Conservation (phyloP, 1,284 basidiomycete genomes). For the Tausonia pullulans region DNA sequence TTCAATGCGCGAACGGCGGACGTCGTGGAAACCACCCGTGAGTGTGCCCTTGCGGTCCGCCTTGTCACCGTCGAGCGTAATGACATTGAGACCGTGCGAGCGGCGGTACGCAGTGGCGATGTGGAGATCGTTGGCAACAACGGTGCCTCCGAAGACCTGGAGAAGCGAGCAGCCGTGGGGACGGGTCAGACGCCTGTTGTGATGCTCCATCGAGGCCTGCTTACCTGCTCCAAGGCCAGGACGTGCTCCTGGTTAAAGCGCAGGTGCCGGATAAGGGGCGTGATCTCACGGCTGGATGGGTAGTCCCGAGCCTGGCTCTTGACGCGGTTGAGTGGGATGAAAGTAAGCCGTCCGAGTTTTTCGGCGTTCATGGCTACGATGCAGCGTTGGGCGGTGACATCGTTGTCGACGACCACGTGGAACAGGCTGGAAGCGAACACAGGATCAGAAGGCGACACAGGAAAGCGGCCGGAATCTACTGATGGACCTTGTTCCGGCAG, state of each 20-base stretch:
- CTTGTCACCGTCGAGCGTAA: conserved; percentile 95
- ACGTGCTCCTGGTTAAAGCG: conserved; percentile 58
- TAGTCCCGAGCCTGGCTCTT: conserved; percentile 53
- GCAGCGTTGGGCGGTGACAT: conserved; percentile 76
- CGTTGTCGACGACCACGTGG: conserved; percentile 94
- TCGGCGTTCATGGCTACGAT: conserved; percentile 88
- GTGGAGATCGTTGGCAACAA: conserved; percentile 83
- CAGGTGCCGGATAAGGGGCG: conserved; percentile 77
- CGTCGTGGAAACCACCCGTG: conserved; percentile 92
- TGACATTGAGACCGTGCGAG: conserved; percentile 87
- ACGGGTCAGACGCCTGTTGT: background rate
- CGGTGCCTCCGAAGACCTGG: conserved; percentile 88
- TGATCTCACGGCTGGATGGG: conserved; percentile 75
- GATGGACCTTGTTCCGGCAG: conserved; percentile 76
- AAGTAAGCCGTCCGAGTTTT: conserved; percentile 86
- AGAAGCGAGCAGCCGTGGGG: background rate
- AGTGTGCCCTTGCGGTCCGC: conserved; percentile 92
- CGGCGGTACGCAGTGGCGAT: conserved; percentile 91
- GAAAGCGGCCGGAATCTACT: background rate
- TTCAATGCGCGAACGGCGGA: conserved; percentile 79
- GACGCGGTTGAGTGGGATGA: conserved; percentile 97
- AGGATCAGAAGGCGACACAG: background rate
- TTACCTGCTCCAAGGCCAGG: conserved; percentile 75
- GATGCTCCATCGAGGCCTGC: background rate
- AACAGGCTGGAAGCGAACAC: conserved; percentile 53